These are phyloP conservation scores for Picea abies DNA, from an alignment of 83 land plant species.

Conservation along the genomic window DNA sequence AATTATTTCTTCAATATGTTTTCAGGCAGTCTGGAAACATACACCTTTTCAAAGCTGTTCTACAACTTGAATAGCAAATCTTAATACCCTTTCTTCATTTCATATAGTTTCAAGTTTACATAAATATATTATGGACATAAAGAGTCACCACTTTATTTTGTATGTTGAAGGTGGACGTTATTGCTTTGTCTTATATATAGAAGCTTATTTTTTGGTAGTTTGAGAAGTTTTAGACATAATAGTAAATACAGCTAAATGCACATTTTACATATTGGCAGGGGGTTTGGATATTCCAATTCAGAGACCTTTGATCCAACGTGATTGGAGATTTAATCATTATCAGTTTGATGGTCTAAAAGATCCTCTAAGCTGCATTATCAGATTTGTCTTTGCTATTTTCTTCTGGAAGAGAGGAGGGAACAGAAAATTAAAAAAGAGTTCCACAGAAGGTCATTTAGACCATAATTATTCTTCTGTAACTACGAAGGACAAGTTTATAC, in stretches of 20 bases:
- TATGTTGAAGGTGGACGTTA: too few species aligned
- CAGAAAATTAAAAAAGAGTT: constrained; percentile 10
- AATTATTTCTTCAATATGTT: too few species aligned
- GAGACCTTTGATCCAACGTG: constrained; percentile 66
- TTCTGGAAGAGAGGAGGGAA: constrained; percentile 24
- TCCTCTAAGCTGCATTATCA: constrained; percentile 66
- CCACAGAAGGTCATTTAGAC: constrained; percentile 5
- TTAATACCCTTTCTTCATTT: too few species aligned
- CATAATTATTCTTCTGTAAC: background rate
- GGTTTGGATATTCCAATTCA: constrained; percentile 89
- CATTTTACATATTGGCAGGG: constrained; percentile 46
- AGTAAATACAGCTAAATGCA: background rate
- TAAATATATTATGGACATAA: too few species aligned
- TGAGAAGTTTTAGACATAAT: too few species aligned
- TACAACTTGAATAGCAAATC: too few species aligned
- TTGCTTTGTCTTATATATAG: too few species aligned
- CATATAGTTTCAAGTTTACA: too few species aligned
- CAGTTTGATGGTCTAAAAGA: constrained; percentile 90
- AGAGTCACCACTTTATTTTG: too few species aligned
- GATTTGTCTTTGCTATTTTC: constrained; percentile 47
- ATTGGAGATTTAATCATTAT: constrained; percentile 98
- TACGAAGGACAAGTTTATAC: background rate
- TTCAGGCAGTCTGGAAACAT: too few species aligned
- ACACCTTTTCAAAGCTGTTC: too few species aligned
- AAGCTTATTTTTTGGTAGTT: too few species aligned